These are phyloP conservation scores for Candida arabinofermentans DNA, from an alignment of 805 yeast species.

Conservation along the genomic window DNA sequence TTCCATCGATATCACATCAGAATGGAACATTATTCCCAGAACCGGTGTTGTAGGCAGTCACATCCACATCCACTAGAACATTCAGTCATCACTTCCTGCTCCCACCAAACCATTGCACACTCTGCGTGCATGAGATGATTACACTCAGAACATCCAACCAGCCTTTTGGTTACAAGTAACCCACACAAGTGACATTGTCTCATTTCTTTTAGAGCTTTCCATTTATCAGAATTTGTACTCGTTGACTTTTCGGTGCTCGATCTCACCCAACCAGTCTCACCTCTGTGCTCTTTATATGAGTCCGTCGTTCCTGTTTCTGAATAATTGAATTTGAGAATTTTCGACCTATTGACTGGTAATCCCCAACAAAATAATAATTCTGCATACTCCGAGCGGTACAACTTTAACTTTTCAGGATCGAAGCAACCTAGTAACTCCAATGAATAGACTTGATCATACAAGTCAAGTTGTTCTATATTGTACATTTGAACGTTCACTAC, in stretches of 20 bases:
- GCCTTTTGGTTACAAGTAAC: slow-evolving; percentile 51
- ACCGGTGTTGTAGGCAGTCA: slow-evolving; percentile 41
- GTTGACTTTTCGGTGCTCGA: slow-evolving; percentile 10
- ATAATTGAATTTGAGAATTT: slow-evolving; percentile 68
- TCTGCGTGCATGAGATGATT: slow-evolving; percentile 73
- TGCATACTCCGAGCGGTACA: slow-evolving; percentile 68
- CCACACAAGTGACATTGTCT: slow-evolving; percentile 66
- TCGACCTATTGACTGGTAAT: slow-evolving; percentile 70
- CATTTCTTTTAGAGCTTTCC: slow-evolving; percentile 13
- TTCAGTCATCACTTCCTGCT: slow-evolving; percentile 37
- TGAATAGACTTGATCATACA: slow-evolving; percentile 40
- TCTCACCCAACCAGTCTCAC: slow-evolving; percentile 27
- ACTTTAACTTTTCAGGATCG: slow-evolving; percentile 33
- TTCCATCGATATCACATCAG: too few relatives aligned
- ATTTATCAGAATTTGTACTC: slow-evolving; percentile 1
- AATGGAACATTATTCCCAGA: slow-evolving; percentile 12
- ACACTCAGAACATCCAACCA: slow-evolving; percentile 68
- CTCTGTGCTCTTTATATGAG: slow-evolving; percentile 22
- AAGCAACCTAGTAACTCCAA: slow-evolving; percentile 38
- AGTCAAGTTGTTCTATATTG: slow-evolving; percentile 40
- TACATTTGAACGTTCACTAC: slow-evolving; percentile 43
- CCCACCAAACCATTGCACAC: slow-evolving; percentile 86
- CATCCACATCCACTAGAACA: slow-evolving; percentile 92
- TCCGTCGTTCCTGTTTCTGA: slow-evolving; percentile 6
- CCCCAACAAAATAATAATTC: slow-evolving; percentile 80